These are phyloP conservation scores for Rhododendron simsii DNA, from an alignment of 148 eudicot genomes.

Conservation along the genomic window DNA sequence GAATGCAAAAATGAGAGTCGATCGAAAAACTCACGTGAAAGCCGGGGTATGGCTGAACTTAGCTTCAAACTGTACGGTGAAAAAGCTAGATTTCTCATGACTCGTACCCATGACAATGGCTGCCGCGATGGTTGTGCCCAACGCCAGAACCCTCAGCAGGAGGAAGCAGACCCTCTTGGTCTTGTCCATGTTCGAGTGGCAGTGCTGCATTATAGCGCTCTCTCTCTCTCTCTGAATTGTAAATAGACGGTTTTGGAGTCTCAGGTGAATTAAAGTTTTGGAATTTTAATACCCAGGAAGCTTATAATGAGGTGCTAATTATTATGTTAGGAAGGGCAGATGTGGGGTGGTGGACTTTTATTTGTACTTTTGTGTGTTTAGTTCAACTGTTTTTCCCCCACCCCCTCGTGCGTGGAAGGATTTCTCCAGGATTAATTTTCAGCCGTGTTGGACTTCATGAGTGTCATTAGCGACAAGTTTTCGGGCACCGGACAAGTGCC, in stretches of 20 bases:
- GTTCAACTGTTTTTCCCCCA: background rate
- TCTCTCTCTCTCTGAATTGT: background rate
- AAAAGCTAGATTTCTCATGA: constrained; percentile 8
- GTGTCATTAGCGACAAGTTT: background rate
- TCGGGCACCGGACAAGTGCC: too few species aligned
- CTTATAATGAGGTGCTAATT: background rate
- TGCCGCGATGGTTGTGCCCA: background rate
- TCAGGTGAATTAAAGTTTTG: background rate
- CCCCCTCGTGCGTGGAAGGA: background rate
- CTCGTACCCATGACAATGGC: constrained; percentile 22
- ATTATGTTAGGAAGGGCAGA: constrained; percentile 5
- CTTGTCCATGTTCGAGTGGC: constrained; percentile 6
- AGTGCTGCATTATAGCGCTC: background rate
- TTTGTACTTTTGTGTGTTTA: background rate
- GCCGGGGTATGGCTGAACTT: constrained; percentile 21
- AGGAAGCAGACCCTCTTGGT: constrained; percentile 5
- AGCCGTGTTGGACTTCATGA: background rate
- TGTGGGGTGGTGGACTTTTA: constrained; percentile 9
- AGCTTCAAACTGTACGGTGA: constrained; percentile 4
- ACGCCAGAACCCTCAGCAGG: constrained; percentile 13
- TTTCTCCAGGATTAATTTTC: background rate
- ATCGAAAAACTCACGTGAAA: constrained; percentile 5
- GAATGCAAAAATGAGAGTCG: background rate
- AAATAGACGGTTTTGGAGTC: background rate
- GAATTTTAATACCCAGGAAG: background rate